Conservation (phyloP, 2,329 filamentous ascomycete genomes). For the Microdochium nivale region DNA sequence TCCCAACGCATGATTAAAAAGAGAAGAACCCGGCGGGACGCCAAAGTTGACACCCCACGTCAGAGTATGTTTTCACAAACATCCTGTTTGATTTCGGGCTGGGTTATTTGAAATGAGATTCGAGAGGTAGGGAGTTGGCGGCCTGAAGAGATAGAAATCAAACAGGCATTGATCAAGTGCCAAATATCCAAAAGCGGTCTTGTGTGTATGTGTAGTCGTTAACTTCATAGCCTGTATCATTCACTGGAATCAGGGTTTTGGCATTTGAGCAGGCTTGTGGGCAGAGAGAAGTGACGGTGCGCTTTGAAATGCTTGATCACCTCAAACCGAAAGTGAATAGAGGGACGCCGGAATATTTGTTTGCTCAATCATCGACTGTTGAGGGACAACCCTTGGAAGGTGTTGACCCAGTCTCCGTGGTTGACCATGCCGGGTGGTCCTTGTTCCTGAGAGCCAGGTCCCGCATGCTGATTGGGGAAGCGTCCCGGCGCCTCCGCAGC, state of each 20-base stretch:
- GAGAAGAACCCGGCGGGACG: too few species aligned
- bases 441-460: conserved; percentile 23
- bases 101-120: background rate
- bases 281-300: too few species aligned
- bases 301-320: background rate
- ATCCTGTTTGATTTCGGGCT: background rate
- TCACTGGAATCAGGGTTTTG: too few species aligned
- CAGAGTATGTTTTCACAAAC: background rate
- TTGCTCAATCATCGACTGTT: conserved; percentile 41
- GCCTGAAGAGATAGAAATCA: too few species aligned
- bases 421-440: conserved; percentile 23
- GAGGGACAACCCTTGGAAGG: conserved; percentile 65
- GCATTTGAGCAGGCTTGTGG: too few species aligned
- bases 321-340: background rate
- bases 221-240: too few species aligned
- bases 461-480: conserved; percentile 22
- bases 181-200: too few species aligned
- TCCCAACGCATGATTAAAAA: too few species aligned
- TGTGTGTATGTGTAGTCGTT: too few species aligned
- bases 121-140: too few species aligned
- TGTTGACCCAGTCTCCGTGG: conserved; percentile 51
- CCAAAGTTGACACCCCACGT: too few species aligned
- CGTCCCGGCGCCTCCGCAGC: conserved; percentile 35
- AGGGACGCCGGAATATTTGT: background rate
- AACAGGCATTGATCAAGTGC: too few species aligned